Conservation (phyloP, 768 basidiomycete genomes). For the Leccinum fibrillosum region DNA sequence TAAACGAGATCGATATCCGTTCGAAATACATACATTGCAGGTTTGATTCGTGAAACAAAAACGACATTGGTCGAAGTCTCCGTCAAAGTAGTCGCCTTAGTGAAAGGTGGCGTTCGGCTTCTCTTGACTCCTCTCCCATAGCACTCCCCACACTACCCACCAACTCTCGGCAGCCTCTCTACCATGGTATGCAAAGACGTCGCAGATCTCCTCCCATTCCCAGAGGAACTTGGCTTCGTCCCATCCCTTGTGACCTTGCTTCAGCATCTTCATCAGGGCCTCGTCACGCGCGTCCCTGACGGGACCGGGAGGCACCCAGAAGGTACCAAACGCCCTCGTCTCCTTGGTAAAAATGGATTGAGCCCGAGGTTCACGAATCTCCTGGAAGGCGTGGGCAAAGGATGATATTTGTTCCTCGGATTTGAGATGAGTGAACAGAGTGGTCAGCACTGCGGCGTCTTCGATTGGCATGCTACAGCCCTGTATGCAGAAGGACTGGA, state of each 20-base stretch:
- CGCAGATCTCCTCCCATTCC: constrained; percentile 56
- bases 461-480: constrained; percentile 34
- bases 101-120: background rate
- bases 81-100: background rate
- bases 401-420: constrained; percentile 46
- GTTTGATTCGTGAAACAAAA: background rate
- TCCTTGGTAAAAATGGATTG: constrained; percentile 44
- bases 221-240: constrained; percentile 47
- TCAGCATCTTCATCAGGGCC: constrained; percentile 23
- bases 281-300: constrained; percentile 45
- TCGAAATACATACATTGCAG: too few relatives aligned
- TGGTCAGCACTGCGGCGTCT: constrained; percentile 33
- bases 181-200: constrained; percentile 52
- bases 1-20: background rate
- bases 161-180: constrained; percentile 61
- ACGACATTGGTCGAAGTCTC: background rate
- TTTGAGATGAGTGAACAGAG: constrained; percentile 42
- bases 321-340: constrained; percentile 38
- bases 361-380: constrained; percentile 52
- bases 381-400: constrained; percentile 56
- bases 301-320: constrained; percentile 45
- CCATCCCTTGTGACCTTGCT: constrained; percentile 36
- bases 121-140: constrained; percentile 40
- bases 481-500: constrained; percentile 48
- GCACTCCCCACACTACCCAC: constrained; percentile 59